Evolutionary conservation across 2,329 filamentous ascomycete species (phyloP), one percentile per base, ranked within the genome.

Genomic region (Alternaria alternata): DNA sequence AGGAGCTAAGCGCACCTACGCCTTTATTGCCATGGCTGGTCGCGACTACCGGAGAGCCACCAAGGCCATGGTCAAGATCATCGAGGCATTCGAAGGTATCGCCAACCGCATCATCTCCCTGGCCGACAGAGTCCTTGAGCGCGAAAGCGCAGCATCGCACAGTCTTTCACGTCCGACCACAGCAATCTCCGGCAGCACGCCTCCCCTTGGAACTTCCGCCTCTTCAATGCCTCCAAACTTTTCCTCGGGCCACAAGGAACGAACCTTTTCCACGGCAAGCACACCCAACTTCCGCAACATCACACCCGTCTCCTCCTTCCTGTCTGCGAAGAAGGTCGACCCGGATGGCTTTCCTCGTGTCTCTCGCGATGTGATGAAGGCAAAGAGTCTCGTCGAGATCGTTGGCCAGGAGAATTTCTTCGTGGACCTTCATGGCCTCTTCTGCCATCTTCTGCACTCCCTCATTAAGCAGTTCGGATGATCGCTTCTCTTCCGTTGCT

Each of bases 341-440:
- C 84, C 85, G 3, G 83, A 86, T 66, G 85, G 86, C 7, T 84
- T 84, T 59, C 81, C 83, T 39, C 81, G 85, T 46, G 78, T 84
- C 8, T 80, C 80, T 5, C 84, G 84, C 48, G 84, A 85, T 32
- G 68, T 76, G 56, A 83, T 85, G 67, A 82, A 83, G 48, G 84
- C 85, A 22, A 82, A 86, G 62, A 85, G 83, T 55, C 75, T 88
- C n/a, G 81, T 83, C 14, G 86, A 88, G 69, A 86, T 88, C 51
- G 83, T 86, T 6, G 86, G 85, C 38, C 84, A 86, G 57, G 84
- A 86, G 59, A 82, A 83, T 73, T 84, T 88, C 65, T 88, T 88
- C 66, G 82, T 86, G 11, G 83, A 86, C 63, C 73, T 87, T 8
- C 86, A 88, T 70, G 81, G 81, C 32, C 78, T 83, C 54, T 87